Conservation (phyloP, 768 basidiomycete species). For the Polyporus arcularius region DNA sequence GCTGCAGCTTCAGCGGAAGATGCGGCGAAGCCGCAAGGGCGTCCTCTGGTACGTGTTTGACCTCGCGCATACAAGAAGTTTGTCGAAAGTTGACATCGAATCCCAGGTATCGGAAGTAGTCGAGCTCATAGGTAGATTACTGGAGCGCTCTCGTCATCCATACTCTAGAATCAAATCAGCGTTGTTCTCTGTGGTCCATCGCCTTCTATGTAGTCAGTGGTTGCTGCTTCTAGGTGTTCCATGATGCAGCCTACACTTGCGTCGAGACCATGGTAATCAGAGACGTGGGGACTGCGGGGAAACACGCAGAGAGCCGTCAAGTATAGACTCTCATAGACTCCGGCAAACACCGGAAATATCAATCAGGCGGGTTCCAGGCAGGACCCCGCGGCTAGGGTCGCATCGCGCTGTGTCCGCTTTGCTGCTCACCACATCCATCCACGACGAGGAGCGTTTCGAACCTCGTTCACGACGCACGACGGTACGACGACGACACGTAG, state of each 20-base stretch:
- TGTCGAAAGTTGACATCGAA: neutral
- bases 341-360: neutral
- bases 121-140: constrained; percentile 13
- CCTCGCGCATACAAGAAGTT: neutral
- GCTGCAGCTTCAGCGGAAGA: constrained; percentile 96
- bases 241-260: neutral
- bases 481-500: neutral
- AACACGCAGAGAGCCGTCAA: neutral
- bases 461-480: neutral
- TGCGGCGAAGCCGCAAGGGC: constrained; percentile 84
- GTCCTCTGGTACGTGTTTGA: constrained; percentile 70
- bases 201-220: neutral
- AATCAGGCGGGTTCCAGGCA: neutral
- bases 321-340: neutral
- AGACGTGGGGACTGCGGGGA: neutral
- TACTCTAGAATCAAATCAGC: constrained; percentile 1
- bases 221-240: neutral
- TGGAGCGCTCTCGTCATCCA: neutral
- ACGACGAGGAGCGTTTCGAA: neutral
- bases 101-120: constrained; percentile 27
- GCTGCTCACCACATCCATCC: neutral
- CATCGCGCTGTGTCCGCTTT: constrained; percentile 9
- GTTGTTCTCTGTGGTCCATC: neutral
- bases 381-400: neutral
- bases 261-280: neutral